A percentile compares a stretch with the other conserved stretches of the same genome.
phyloP scores from a whole-genome alignment of 2,329 filamentous ascomycete genomes.

The Aspergillus fijiensis region DNA sequence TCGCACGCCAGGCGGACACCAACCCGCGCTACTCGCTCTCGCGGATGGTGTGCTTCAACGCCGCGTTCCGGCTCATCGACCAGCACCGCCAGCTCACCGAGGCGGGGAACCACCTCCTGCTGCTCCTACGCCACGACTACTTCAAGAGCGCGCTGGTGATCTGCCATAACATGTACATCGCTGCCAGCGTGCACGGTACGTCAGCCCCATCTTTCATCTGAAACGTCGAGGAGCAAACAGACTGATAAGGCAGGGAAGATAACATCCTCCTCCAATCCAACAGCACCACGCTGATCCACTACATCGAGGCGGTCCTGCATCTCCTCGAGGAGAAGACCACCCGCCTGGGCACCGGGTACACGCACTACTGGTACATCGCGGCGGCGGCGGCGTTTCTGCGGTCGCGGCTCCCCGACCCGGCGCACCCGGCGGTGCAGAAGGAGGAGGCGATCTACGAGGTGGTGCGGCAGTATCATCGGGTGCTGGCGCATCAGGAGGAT shows the following conservation, averaged over 20 bases:
- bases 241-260: constrained; percentile 5
- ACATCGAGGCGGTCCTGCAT: constrained; percentile 27
- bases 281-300: constrained; percentile 15
- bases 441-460: constrained; percentile 24
- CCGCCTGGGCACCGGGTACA: constrained; percentile 35
- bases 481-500: constrained; percentile 21
- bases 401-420: constrained; percentile 18
- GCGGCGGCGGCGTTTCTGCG: constrained; percentile 34
- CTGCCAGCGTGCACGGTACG: constrained; percentile 2
- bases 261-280: constrained; percentile 18
- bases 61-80: constrained; percentile 19
- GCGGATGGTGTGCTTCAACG: constrained; percentile 24
- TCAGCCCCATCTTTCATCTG: background rate
- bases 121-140: constrained; percentile 23
- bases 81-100: constrained; percentile 14
- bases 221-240: no score
- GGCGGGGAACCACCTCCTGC: constrained; percentile 10
- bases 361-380: constrained; percentile 37
- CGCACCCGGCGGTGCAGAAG: constrained; percentile 21
- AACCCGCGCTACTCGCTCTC: constrained; percentile 28
- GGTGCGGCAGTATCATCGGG: constrained; percentile 21
- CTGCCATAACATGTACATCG: constrained; percentile 21
- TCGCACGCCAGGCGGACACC: constrained; percentile 22
- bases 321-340: constrained; percentile 36
- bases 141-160: constrained; percentile 22